A percentile compares a stretch with the other conserved stretches of the same genome.
Evolutionary conservation across 495 filamentous ascomycete genomes (phyloP).

Genomic region (Daldinia bambusicola): DNA sequence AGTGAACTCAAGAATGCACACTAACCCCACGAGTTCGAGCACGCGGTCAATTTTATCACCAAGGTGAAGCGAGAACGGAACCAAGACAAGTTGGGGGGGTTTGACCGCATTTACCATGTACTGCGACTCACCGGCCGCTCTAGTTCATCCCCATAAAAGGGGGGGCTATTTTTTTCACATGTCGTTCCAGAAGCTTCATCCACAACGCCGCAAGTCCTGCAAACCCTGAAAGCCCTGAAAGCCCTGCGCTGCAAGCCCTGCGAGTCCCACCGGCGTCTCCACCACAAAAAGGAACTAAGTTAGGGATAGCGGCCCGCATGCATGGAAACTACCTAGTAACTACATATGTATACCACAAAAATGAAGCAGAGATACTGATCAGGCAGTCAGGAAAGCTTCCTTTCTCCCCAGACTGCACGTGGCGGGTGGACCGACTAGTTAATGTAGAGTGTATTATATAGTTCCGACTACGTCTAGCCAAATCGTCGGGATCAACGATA

Average conservation of each 20-base stretch:
- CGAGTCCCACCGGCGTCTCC: neutral
- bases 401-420: conserved; percentile 1
- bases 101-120: neutral
- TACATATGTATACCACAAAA: neutral
- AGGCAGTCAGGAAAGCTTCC: neutral
- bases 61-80: conserved; percentile 8
- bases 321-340: neutral
- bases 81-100: neutral
- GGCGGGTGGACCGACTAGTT: neutral
- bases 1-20: no score
- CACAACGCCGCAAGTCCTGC: neutral
- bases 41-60: neutral
- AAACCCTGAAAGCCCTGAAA: no score
- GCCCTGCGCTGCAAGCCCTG: neutral
- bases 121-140: neutral
- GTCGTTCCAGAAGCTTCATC: conserved; percentile 2
- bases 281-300: neutral
- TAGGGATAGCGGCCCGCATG: neutral
- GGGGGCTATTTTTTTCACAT: neutral
- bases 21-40: conserved; percentile 1
- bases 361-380: neutral
- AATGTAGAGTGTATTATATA: neutral
- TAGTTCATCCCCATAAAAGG: neutral
- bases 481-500: neutral
- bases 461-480: neutral